Evolutionary conservation across 805 yeast species (phyloP).

Genomic region (Tetrapisispora pingtungensis): DNA sequence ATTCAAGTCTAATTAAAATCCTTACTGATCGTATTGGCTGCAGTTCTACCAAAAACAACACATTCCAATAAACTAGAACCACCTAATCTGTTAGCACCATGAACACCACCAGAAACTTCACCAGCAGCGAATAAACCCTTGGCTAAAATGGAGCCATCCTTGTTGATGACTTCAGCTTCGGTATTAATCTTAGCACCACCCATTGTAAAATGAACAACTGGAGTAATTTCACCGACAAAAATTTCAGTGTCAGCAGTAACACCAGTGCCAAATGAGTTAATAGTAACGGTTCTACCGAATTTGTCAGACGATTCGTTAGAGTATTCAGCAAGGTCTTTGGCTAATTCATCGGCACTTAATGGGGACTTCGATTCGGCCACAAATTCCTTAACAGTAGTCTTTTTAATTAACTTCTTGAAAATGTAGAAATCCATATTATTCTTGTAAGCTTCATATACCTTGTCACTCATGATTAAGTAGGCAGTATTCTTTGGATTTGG

Average conservation of each 20-base stretch:
- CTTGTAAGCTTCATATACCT: constrained; percentile 36
- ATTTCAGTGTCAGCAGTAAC: constrained; percentile 22
- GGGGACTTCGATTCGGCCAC: constrained; percentile 19
- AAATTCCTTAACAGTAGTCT: constrained; percentile 24
- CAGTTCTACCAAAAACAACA: constrained; percentile 50
- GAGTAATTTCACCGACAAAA: constrained; percentile 45
- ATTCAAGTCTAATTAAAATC: not conserved
- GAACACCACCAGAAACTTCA: constrained; percentile 61
- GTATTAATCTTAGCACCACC: constrained; percentile 55
- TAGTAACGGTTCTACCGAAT: constrained; percentile 29
- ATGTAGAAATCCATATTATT: constrained; percentile 45
- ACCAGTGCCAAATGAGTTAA: constrained; percentile 24
- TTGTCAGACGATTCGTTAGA: constrained; percentile 23
- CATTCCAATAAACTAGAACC: constrained; percentile 51
- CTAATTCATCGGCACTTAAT: constrained; percentile 14
- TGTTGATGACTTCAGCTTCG: constrained; percentile 33
- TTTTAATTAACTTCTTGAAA: constrained; percentile 30
- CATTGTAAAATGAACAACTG: constrained; percentile 57
- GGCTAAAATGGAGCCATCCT: constrained; percentile 26
- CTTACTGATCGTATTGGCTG: constrained; percentile 31
- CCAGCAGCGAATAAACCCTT: constrained; percentile 52
- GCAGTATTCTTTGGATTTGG: constrained; percentile 27
- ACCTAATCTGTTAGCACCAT: constrained; percentile 52
- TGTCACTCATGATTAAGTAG: constrained; percentile 32
- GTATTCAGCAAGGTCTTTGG: constrained; percentile 16